Base-by-base conservation (phyloP, 2,329 filamentous ascomycete species). In the Epichloe uncinata region DNA sequence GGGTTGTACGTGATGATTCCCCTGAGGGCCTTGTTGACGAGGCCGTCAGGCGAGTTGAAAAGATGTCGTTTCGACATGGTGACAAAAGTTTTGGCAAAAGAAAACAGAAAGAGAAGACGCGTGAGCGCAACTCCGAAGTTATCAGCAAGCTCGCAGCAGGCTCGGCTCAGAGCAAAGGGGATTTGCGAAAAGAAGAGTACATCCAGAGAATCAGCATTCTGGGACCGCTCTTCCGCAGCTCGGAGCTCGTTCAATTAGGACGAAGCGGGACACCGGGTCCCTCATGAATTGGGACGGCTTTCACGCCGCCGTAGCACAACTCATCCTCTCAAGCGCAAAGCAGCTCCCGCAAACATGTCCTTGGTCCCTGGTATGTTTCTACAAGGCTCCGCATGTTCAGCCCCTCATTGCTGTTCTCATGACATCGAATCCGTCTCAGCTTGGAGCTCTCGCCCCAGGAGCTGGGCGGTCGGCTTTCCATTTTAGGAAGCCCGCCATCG, bases 1-100 rank as follows among this genome's bases (percentile, higher is more conserved):
- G 74, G 71, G 60, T 77, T 77, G 61, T 74, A 76, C n/a, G 73
- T 60, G 50, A 77, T 69, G 50, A 78, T 63, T 9, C 74, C 75
- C 34, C 71, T 65, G 9, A 78, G 64, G 3, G 68, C 66, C 60
- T 76, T 77, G 61, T 69, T 68, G 53, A 78, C 74, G 42, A 78
- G 73, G 16, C 74, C 74, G 26, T 77, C 73, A 1, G 73, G 55
- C 15, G 74, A 74, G 52, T 71, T 61, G 59, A 75, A 78, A 54
- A 78, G 69, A 52, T 78, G 74, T 13, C 71, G 67, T 51, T 67
- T 74, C 22, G 74, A 78, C 74, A 78, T 51, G 46, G 36, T 15
- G 18, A 12, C 40, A 42, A 11, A 15, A 13, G 16, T 18, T 20
- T 20, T 22, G n/a, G 20, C 38, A 41, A 37, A 18, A 9, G 12